Evolutionary conservation across 169 alveolate species (phyloP).

Genomic region (Cardiosporidium cionae): DNA sequence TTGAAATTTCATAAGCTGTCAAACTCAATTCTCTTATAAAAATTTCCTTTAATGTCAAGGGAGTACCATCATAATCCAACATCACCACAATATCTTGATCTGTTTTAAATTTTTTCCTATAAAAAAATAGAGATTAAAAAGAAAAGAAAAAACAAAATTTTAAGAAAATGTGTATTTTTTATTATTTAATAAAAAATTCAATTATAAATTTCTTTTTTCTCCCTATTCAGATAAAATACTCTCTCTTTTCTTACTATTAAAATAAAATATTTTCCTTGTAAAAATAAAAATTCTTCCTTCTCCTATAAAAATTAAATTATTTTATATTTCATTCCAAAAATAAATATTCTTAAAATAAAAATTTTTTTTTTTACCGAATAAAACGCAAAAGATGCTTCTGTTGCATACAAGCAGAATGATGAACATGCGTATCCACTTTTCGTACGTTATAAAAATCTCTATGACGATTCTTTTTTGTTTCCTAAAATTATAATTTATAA

Average conservation of each 20-base stretch:
- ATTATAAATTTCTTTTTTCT: too few species aligned
- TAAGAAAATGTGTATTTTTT: not conserved
- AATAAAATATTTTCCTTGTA: not conserved
- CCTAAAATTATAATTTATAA: too few species aligned
- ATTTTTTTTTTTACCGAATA: conserved; percentile 58
- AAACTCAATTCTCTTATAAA: conserved; percentile 57
- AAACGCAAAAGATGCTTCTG: conserved; percentile 75
- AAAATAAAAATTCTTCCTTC: not conserved
- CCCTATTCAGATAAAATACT: too few species aligned
- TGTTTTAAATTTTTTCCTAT: conserved; percentile 48
- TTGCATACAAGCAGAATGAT: conserved; percentile 83
- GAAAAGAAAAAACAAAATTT: too few species aligned
- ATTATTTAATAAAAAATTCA: not conserved
- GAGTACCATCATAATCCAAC: conserved; percentile 36
- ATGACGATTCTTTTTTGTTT: conserved; percentile 38
- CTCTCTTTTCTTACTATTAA: too few species aligned
- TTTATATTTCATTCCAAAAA: conserved; percentile 6
- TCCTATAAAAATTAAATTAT: conserved; percentile 13
- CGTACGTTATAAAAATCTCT: conserved; percentile 81
- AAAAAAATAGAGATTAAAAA: not conserved
- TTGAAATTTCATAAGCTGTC: conserved; percentile 50
- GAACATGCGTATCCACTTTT: conserved; percentile 88
- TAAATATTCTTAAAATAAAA: conserved; percentile 12
- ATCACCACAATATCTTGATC: conserved; percentile 58
- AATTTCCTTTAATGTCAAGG: conserved; percentile 48